phyloP scores from a whole-genome alignment of 2,329 filamentous ascomycete genomes.

The Pleomassaria siparia region DNA sequence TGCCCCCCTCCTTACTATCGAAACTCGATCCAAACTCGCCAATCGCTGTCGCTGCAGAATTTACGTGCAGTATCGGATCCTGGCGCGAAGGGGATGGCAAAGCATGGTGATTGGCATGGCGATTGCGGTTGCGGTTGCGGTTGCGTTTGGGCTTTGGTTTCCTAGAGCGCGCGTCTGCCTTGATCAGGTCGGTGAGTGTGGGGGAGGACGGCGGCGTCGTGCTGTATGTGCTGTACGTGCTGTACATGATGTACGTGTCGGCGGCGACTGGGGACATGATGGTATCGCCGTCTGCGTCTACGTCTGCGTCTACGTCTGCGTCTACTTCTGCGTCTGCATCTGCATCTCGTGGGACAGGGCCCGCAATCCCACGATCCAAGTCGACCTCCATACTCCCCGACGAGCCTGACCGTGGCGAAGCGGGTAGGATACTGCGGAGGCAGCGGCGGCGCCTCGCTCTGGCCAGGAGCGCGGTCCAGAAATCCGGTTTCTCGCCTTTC shows the following conservation, averaged over 20 bases:
- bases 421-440: slow-evolving; percentile 14
- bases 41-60: neutral
- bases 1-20: neutral
- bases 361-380: too few relatives aligned
- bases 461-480: slow-evolving; percentile 30
- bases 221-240: too few relatives aligned
- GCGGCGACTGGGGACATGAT: too few relatives aligned
- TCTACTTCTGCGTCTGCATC: neutral
- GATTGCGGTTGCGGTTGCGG: neutral
- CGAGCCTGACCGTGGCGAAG: slow-evolving; percentile 5
- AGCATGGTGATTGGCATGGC: too few relatives aligned
- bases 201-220: neutral
- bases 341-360: too few relatives aligned
- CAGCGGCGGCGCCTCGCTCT: slow-evolving; percentile 29
- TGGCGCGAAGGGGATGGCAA: neutral
- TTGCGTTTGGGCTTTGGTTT: slow-evolving; percentile 1
- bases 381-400: neutral
- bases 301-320: slow-evolving; percentile 10
- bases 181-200: neutral
- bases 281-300: too few relatives aligned
- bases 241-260: too few relatives aligned
- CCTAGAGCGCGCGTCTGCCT: too few relatives aligned
- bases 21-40: neutral
- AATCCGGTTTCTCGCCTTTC: slow-evolving; percentile 17
- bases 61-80: neutral